These are phyloP conservation scores for Trametes sanguinea DNA, from an alignment of 768 basidiomycete genomes.

Conservation along the genomic window DNA sequence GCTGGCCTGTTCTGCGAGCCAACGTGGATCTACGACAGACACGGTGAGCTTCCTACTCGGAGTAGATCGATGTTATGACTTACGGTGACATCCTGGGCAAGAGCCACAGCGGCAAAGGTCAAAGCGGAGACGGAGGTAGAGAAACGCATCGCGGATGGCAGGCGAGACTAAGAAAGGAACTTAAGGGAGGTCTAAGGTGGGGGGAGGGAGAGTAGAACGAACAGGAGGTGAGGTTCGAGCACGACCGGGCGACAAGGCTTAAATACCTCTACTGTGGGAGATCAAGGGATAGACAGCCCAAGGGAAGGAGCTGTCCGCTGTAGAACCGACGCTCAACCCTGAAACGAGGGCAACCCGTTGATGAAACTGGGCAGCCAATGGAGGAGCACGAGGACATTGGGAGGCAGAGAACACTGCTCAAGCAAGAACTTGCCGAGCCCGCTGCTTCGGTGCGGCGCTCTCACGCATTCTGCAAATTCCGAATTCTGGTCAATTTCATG, in stretches of 20 bases:
- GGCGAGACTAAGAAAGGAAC: neutral
- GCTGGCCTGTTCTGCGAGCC: conserved; percentile 33
- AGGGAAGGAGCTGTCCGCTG: conserved; percentile 9
- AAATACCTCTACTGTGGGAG: conserved; percentile 8
- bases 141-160: conserved; percentile 22
- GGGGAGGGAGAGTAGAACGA: neutral
- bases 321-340: conserved; percentile 4
- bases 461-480: conserved; percentile 6
- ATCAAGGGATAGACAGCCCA: conserved; percentile 2
- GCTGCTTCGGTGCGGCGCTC: neutral
- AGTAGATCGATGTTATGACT: neutral
- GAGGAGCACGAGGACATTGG: neutral
- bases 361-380: conserved; percentile 7
- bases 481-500: neutral
- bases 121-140: conserved; percentile 18
- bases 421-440: neutral
- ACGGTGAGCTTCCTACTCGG: neutral
- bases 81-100: conserved; percentile 27
- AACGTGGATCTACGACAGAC: conserved; percentile 37
- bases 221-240: conserved; percentile 5
- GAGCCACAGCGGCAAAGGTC: conserved; percentile 21
- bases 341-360: conserved; percentile 15
- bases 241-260: neutral
- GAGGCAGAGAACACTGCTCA: conserved; percentile 1
- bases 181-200: conserved; percentile 6